Percentiles rank a stretch among this genome's conserved stretches.
Evolutionary conservation across 2,329 filamentous ascomycete species (phyloP).

Genomic region (Fusarium tuaranense): DNA sequence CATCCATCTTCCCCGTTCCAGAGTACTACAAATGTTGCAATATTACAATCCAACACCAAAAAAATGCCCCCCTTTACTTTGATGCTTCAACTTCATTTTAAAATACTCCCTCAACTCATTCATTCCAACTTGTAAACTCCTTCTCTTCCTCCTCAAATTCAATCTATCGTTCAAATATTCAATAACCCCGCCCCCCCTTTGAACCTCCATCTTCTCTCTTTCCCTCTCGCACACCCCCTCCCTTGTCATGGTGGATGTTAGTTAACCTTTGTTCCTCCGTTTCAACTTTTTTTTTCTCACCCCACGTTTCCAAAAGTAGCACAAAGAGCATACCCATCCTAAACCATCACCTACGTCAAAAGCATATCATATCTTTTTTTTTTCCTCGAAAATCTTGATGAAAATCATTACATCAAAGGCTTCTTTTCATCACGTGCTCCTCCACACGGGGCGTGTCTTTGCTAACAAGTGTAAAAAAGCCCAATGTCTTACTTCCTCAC

Average conservation of each 20-base stretch:
- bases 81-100: neutral
- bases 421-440: neutral
- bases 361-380: neutral
- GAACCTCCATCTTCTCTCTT: constrained; percentile 12
- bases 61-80: neutral
- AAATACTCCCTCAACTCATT: constrained; percentile 5
- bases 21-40: neutral
- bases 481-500: neutral
- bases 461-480: neutral
- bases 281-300: neutral
- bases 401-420: neutral
- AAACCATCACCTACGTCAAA: constrained; percentile 9
- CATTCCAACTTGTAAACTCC: constrained; percentile 9
- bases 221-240: constrained; percentile 31
- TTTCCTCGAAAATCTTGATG: neutral
- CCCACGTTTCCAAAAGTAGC: neutral
- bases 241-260: constrained; percentile 11
- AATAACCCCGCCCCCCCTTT: constrained; percentile 35
- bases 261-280: constrained; percentile 1
- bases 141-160: constrained; percentile 15
- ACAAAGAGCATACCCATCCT: neutral
- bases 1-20: neutral
- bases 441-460: neutral
- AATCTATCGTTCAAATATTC: constrained; percentile 38
- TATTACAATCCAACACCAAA: neutral